Conservation (phyloP, 208 protist species). For the Crithidia expoeki region DNA sequence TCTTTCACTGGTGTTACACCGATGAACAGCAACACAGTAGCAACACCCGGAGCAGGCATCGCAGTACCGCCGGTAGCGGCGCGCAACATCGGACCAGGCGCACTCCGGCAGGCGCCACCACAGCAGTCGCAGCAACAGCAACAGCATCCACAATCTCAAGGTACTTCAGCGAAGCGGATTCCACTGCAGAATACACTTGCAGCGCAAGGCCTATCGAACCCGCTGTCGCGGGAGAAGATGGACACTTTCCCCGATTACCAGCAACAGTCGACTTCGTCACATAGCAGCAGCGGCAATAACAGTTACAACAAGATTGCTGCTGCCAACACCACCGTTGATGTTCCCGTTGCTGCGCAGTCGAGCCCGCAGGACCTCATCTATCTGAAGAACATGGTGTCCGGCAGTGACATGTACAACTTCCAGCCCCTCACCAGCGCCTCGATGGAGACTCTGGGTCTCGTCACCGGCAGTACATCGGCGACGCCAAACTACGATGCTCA, state of each 20-base stretch:
- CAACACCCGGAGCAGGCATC: neutral
- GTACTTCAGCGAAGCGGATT: neutral
- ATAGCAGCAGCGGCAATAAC: neutral
- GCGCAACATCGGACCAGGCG: neutral
- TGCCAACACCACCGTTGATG: neutral
- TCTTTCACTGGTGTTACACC: conserved; percentile 2
- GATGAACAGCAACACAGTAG: conserved; percentile 6
- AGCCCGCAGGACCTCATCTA: conserved; percentile 15
- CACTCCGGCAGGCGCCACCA: conserved; percentile 7
- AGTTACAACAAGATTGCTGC: neutral
- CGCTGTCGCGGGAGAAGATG: neutral
- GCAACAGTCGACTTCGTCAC: no score
- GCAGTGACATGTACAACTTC: conserved; percentile 13
- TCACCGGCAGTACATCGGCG: neutral
- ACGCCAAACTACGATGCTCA: conserved; percentile 4
- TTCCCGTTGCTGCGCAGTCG: neutral
- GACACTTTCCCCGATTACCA: neutral
- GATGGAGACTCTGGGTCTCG: neutral
- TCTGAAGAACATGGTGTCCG: conserved; percentile 5
- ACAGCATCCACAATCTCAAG: neutral
- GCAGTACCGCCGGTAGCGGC: neutral
- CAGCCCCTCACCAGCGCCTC: neutral
- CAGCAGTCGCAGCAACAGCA: neutral
- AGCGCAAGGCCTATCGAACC: neutral
- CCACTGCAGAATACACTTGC: neutral